A percentile compares a stretch with the other conserved stretches of the same genome.
phyloP scores from a whole-genome alignment of 176 grass and related monocot genomes.

The Cenchrus purpureus region DNA sequence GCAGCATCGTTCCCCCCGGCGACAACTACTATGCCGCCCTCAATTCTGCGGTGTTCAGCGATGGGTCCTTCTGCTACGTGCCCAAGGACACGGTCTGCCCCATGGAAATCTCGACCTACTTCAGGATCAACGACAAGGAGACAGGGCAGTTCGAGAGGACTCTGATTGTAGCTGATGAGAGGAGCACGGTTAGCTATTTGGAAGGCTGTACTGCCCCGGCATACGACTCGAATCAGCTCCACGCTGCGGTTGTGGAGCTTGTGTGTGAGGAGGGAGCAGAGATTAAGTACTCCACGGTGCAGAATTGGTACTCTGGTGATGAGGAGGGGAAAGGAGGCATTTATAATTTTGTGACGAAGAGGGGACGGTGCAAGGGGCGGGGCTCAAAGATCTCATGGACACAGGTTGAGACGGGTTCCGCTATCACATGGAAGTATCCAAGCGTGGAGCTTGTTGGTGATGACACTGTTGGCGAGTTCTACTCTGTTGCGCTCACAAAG shows the following conservation, averaged over 20 bases:
- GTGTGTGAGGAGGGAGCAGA: constrained; percentile 82
- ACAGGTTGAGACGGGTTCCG: constrained; percentile 96
- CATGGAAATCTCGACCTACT: constrained; percentile 97
- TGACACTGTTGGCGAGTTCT: constrained; percentile 88
- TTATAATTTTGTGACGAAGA: constrained; percentile 98
- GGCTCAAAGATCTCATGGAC: constrained; percentile 93
- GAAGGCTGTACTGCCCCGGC: constrained; percentile 92
- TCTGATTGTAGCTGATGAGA: constrained; percentile 81
- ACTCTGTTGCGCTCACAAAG: constrained; percentile 90
- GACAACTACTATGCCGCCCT: constrained; percentile 97
- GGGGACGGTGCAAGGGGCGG: constrained; percentile 74
- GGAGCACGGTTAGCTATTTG: constrained; percentile 86
- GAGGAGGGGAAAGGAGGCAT: constrained; percentile 83
- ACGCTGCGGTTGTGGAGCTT: constrained; percentile 90
- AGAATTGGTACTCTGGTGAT: constrained; percentile 97
- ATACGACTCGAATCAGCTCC: constrained; percentile 87
- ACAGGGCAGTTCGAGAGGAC: constrained; percentile 95
- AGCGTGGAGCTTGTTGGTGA: constrained; percentile 86
- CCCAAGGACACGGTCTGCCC: constrained; percentile 92
- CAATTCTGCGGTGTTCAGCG: constrained; percentile 92
- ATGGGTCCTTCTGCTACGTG: constrained; percentile 97
- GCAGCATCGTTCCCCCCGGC: constrained; percentile 63
- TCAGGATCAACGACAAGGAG: constrained; percentile 90
- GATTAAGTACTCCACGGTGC: constrained; percentile 96
- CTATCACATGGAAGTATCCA: constrained; percentile 98